phyloP scores from a whole-genome alignment of 1,139 yeast species.

The Suhomyces guaymorum region DNA sequence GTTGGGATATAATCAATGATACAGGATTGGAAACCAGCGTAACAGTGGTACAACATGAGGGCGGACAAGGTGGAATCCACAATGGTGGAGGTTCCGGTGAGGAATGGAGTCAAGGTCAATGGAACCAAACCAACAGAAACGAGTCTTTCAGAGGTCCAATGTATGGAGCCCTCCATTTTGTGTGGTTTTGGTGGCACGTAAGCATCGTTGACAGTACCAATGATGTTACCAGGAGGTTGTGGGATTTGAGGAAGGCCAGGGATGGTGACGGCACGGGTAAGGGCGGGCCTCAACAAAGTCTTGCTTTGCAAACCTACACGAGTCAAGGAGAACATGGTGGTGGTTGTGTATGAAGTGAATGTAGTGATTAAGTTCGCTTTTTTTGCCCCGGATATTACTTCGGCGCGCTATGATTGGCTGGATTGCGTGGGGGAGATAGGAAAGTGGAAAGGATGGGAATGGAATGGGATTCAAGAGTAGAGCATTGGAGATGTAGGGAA shows the following conservation, averaged over 20 bases:
- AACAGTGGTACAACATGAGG: constrained; percentile 60
- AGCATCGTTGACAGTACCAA: constrained; percentile 78
- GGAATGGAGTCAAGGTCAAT: constrained; percentile 60
- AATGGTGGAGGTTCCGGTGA: constrained; percentile 53
- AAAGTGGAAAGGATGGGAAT: neutral
- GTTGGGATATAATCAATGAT: constrained; percentile 76
- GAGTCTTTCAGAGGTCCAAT: constrained; percentile 70
- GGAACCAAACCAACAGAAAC: constrained; percentile 65
- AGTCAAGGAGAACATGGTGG: constrained; percentile 27
- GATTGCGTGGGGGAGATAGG: constrained; percentile 1
- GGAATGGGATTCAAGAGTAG: neutral
- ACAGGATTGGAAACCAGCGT: constrained; percentile 75
- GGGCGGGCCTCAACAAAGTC: constrained; percentile 14
- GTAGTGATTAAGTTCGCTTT: constrained; percentile 7
- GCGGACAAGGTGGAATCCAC: constrained; percentile 60
- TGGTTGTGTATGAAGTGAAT: constrained; percentile 4
- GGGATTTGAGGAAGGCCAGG: constrained; percentile 44
- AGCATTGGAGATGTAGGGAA: too few relatives aligned
- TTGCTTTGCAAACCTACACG: constrained; percentile 31
- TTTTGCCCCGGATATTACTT: constrained; percentile 17
- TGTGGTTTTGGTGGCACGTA: constrained; percentile 58
- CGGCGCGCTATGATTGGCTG: constrained; percentile 13
- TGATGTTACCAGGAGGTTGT: constrained; percentile 75
- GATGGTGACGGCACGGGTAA: constrained; percentile 24
- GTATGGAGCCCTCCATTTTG: constrained; percentile 63